Percentiles rank a stretch among this genome's conserved stretches.
Conservation (phyloP, 768 basidiomycete species). For the Astraeus odoratus region DNA sequence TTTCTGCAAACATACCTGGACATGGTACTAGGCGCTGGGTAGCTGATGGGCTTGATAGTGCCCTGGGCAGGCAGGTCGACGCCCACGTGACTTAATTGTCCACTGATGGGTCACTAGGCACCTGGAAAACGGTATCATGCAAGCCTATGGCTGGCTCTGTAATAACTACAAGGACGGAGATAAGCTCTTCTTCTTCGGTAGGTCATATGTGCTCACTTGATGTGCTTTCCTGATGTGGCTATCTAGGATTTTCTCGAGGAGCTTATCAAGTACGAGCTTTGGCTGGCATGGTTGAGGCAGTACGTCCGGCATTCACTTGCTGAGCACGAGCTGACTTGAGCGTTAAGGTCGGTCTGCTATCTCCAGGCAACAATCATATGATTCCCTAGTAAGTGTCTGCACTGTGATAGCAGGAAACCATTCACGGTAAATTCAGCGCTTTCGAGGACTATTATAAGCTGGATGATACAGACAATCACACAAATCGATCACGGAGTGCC, state of each 20-base stretch:
- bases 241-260: constrained; percentile 40
- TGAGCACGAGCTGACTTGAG: background rate
- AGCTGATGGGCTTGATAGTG: constrained; percentile 27
- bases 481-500: constrained; percentile 7
- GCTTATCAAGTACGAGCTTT: constrained; percentile 39
- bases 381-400: constrained; percentile 29
- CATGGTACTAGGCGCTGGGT: constrained; percentile 16
- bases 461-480: constrained; percentile 14
- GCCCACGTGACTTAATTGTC: background rate
- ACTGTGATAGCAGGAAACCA: background rate
- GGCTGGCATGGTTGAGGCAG: constrained; percentile 39
- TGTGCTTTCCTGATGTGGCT: constrained; percentile 1
- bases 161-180: constrained; percentile 34
- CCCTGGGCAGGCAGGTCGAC: constrained; percentile 29
- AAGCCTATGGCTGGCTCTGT: constrained; percentile 36
- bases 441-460: constrained; percentile 32
- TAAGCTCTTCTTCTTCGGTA: constrained; percentile 36
- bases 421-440: constrained; percentile 21
- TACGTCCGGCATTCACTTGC: constrained; percentile 1
- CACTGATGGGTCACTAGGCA: constrained; percentile 21
- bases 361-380: constrained; percentile 34
- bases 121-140: constrained; percentile 27
- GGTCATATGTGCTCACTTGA: background rate
- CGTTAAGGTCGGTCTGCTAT: constrained; percentile 34
- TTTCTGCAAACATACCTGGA: constrained; percentile 19